Percentiles rank a stretch among this genome's conserved stretches.
These are phyloP conservation scores for Tylopilus balloui DNA, from an alignment of 768 basidiomycete species.

Conservation along the genomic window DNA sequence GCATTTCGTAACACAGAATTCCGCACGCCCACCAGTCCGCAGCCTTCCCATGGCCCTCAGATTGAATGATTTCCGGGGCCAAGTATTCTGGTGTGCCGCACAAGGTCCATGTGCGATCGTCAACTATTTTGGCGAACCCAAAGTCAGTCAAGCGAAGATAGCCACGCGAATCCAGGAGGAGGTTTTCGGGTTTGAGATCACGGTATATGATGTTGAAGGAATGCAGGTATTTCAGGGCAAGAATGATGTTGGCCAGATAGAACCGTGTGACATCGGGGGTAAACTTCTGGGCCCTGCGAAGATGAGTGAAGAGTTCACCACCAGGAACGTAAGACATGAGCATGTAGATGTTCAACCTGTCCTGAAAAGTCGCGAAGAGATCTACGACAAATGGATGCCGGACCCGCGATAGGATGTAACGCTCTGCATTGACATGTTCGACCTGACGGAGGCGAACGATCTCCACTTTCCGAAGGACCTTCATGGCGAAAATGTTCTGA, in stretches of 20 bases:
- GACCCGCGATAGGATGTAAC: slow-evolving; percentile 86
- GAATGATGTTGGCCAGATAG: slow-evolving; percentile 93
- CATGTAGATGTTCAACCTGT: slow-evolving; percentile 97
- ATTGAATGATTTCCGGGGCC: slow-evolving; percentile 97
- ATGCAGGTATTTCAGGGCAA: slow-evolving; percentile 93
- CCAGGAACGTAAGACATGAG: slow-evolving; percentile 94
- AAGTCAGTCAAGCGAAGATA: slow-evolving; percentile 97
- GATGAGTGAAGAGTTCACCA: slow-evolving; percentile 95
- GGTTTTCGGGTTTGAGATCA: slow-evolving; percentile 97
- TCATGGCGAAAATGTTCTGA: slow-evolving; percentile 72
- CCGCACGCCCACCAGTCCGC: slow-evolving; percentile 99
- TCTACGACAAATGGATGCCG: slow-evolving; percentile 96
- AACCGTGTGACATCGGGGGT: slow-evolving; percentile 97
- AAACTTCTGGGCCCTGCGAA: slow-evolving; percentile 91
- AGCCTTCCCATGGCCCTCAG: slow-evolving; percentile 95
- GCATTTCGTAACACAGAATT: slow-evolving; percentile 96
- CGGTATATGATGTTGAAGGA: slow-evolving; percentile 97
- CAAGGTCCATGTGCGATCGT: slow-evolving; percentile 96
- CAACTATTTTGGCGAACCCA: slow-evolving; percentile 96
- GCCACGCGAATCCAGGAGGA: slow-evolving; percentile 90
- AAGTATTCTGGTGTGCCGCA: slow-evolving; percentile 97
- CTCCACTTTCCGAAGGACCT: slow-evolving; percentile 81
- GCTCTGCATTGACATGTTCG: slow-evolving; percentile 96
- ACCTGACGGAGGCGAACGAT: slow-evolving; percentile 90
- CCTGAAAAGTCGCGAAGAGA: slow-evolving; percentile 92